These are phyloP conservation scores for Tritrichomonas foetus DNA, from an alignment of 208 protist species.

Conservation along the genomic window DNA sequence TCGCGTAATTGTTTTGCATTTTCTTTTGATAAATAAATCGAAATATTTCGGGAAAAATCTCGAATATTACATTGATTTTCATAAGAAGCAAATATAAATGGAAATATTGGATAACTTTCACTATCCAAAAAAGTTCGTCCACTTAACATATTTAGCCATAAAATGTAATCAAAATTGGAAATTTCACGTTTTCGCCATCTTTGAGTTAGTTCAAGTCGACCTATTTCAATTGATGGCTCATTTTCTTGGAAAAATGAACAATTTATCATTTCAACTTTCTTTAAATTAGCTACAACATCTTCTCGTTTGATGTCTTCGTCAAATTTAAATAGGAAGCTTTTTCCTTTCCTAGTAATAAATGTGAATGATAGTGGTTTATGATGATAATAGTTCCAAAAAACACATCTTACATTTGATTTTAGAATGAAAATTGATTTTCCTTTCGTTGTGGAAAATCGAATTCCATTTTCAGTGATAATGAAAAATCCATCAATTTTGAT, in stretches of 20 bases:
- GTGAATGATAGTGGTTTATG: too few relatives aligned
- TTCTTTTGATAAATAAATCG: neutral
- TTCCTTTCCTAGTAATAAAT: too few relatives aligned
- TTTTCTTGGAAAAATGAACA: neutral
- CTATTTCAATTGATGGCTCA: neutral
- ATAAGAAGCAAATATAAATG: neutral
- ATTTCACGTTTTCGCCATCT: neutral
- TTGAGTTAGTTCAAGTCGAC: neutral
- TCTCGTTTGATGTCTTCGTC: too few relatives aligned
- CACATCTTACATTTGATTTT: too few relatives aligned
- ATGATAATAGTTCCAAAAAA: too few relatives aligned
- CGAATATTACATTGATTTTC: neutral
- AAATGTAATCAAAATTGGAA: neutral
- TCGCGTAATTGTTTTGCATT: neutral
- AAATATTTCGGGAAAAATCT: neutral
- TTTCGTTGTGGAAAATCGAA: too few relatives aligned
- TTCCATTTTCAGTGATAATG: too few relatives aligned
- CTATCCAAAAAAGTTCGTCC: neutral
- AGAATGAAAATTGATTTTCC: too few relatives aligned
- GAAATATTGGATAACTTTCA: neutral
- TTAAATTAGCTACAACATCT: neutral
- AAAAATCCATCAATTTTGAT: too few relatives aligned
- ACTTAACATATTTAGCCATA: slow-evolving; percentile 12
- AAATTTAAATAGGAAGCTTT: too few relatives aligned
- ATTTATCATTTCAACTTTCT: neutral